Evolutionary conservation across 2,329 filamentous ascomycete genomes (phyloP).

Genomic region (Ceratocystis cacaofunesta): DNA sequence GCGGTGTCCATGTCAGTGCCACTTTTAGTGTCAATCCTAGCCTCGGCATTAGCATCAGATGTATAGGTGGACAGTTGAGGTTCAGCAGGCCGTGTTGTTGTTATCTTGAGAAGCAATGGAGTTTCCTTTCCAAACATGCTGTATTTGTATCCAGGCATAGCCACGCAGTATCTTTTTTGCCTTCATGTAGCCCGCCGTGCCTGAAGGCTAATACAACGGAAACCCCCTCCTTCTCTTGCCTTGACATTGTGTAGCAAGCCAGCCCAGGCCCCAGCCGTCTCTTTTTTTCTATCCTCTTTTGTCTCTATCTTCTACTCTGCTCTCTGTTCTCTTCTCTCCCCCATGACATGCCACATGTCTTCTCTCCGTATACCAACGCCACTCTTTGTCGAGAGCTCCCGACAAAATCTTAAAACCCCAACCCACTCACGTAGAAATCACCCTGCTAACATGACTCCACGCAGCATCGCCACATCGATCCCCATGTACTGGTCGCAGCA

Average conservation of each 20-base stretch:
- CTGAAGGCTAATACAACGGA: conserved; percentile 15
- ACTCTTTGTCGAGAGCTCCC: neutral
- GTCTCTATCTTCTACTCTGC: neutral
- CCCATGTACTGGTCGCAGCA: conserved; percentile 53
- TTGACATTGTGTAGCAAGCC: neutral
- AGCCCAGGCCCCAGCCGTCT: neutral
- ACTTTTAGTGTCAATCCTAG: too few species aligned
- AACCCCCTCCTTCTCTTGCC: neutral
- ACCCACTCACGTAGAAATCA: conserved; percentile 23
- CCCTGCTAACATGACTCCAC: conserved; percentile 50
- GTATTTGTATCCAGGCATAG: conserved; percentile 23
- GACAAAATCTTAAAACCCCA: neutral
- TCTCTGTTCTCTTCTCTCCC: neutral
- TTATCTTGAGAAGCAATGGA: conserved; percentile 7
- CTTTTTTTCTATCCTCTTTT: neutral
- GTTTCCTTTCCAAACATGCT: conserved; percentile 18
- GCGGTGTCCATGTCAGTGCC: conserved; percentile 19
- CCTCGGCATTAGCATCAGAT: neutral
- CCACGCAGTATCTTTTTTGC: conserved; percentile 15
- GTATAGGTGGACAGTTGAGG: neutral
- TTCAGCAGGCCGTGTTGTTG: neutral
- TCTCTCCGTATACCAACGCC: neutral
- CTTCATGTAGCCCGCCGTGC: conserved; percentile 7
- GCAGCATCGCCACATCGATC: conserved; percentile 48
- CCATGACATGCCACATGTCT: neutral